phyloP scores from a whole-genome alignment of 768 basidiomycete genomes.

The Porpolomopsis calyptriformis region DNA sequence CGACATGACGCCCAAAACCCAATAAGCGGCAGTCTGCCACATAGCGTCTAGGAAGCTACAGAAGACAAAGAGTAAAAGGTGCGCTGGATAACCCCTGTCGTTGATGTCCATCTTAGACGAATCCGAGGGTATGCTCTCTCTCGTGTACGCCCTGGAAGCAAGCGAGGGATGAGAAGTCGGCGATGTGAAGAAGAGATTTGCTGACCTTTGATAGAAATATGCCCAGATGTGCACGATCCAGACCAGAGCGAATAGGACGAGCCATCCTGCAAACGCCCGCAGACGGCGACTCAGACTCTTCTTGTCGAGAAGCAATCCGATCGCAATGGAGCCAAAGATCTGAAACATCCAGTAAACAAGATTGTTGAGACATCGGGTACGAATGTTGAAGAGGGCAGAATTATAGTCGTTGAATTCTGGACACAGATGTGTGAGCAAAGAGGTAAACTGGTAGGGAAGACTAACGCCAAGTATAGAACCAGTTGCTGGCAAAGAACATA shows the following conservation, averaged over 20 bases:
- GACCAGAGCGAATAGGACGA: constrained; percentile 48
- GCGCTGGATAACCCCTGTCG: constrained; percentile 42
- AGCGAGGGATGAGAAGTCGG: background rate
- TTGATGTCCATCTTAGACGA: constrained; percentile 47
- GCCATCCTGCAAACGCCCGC: constrained; percentile 66
- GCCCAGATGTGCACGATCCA: constrained; percentile 68
- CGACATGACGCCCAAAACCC: constrained; percentile 80
- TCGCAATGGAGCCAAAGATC: constrained; percentile 61
- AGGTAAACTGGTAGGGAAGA: constrained; percentile 2
- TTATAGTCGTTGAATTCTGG: constrained; percentile 81
- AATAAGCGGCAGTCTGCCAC: constrained; percentile 80
- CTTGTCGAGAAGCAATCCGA: constrained; percentile 61
- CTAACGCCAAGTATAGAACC: constrained; percentile 81
- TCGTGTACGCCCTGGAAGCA: constrained; percentile 43
- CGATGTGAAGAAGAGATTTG: constrained; percentile 6
- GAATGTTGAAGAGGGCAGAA: constrained; percentile 70
- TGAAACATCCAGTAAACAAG: constrained; percentile 74
- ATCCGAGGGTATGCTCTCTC: constrained; percentile 32
- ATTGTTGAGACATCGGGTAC: constrained; percentile 66
- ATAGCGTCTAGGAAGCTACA: constrained; percentile 70
- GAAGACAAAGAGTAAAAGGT: constrained; percentile 55
- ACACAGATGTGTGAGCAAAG: constrained; percentile 3
- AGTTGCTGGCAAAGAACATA: constrained; percentile 78
- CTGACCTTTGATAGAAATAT: constrained; percentile 64
- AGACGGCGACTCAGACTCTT: constrained; percentile 44